A percentile compares a stretch with the other conserved stretches of the same genome.
Evolutionary conservation across 2,329 filamentous ascomycete species (phyloP).

Genomic region (Bipolaris cookei): DNA sequence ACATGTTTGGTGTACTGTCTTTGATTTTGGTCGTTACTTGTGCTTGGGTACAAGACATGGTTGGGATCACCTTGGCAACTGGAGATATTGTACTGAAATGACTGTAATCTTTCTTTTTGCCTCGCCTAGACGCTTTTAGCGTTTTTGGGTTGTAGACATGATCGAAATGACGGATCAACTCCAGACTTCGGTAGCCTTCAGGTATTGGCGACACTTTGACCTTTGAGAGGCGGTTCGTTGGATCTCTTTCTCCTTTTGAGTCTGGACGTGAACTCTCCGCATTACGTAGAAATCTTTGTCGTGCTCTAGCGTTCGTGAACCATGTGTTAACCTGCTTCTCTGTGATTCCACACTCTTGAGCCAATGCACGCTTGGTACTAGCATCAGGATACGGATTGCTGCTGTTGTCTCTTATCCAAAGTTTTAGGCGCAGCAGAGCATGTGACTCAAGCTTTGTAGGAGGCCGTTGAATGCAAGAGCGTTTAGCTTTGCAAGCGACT

Average conservation of each 20-base stretch:
- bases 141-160: neutral
- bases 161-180: conserved; percentile 14
- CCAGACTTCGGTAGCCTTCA: conserved; percentile 4
- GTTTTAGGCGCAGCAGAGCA: conserved; percentile 36
- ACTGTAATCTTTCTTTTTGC: conserved; percentile 49
- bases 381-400: conserved; percentile 42
- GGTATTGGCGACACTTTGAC: conserved; percentile 16
- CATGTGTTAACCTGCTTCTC: conserved; percentile 47
- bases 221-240: conserved; percentile 23
- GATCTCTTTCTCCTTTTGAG: conserved; percentile 29
- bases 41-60: conserved; percentile 1
- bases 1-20: conserved; percentile 27
- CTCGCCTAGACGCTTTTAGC: conserved; percentile 29
- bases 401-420: conserved; percentile 39
- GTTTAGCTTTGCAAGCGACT: conserved; percentile 24
- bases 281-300: conserved; percentile 32
- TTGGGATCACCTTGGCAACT: conserved; percentile 15
- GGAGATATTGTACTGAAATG: conserved; percentile 23
- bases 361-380: conserved; percentile 38
- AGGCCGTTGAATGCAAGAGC: conserved; percentile 38
- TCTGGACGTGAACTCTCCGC: conserved; percentile 14
- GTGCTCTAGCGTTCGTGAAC: conserved; percentile 46
- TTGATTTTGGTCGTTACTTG: neutral
- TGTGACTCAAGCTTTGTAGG: conserved; percentile 38
- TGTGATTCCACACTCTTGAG: conserved; percentile 41